Conservation (phyloP, 2,329 filamentous ascomycete genomes). For the Trichophaea hybrida region DNA sequence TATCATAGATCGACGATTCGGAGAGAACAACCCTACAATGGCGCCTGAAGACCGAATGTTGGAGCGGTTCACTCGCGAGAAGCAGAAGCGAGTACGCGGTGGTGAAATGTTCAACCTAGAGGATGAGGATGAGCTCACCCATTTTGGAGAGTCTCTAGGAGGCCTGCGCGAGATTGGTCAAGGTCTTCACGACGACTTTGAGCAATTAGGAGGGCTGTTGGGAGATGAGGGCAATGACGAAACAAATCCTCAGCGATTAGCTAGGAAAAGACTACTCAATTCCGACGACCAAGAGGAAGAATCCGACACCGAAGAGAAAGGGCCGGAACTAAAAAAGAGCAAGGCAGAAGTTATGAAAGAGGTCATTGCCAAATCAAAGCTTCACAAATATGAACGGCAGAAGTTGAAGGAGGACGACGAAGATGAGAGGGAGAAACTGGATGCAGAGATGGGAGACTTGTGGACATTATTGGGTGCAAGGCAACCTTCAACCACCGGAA, state of each 20-base stretch:
- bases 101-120: constrained; percentile 82
- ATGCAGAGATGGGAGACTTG: constrained; percentile 67
- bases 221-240: constrained; percentile 49
- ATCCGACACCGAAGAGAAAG: constrained; percentile 37
- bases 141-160: constrained; percentile 62
- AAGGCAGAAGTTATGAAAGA: constrained; percentile 98
- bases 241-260: constrained; percentile 38
- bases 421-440: constrained; percentile 67
- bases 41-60: constrained; percentile 83
- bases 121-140: constrained; percentile 64
- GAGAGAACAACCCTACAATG: constrained; percentile 90
- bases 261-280: constrained; percentile 38
- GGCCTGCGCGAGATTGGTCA: constrained; percentile 29
- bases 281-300: constrained; percentile 36
- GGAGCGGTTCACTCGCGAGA: constrained; percentile 79
- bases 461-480: constrained; percentile 47
- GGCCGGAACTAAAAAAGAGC: constrained; percentile 75
- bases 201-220: constrained; percentile 28
- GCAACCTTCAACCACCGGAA: constrained; percentile 30
- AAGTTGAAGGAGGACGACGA: constrained; percentile 86
- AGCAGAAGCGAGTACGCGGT: constrained; percentile 34
- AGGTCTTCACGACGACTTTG: constrained; percentile 55
- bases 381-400: constrained; percentile 88
- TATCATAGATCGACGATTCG: constrained; percentile 82
- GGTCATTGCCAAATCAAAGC: constrained; percentile 91